Evolutionary conservation across 805 yeast genomes (phyloP).

Genomic region (Kodamaea hsintzibuensis): DNA sequence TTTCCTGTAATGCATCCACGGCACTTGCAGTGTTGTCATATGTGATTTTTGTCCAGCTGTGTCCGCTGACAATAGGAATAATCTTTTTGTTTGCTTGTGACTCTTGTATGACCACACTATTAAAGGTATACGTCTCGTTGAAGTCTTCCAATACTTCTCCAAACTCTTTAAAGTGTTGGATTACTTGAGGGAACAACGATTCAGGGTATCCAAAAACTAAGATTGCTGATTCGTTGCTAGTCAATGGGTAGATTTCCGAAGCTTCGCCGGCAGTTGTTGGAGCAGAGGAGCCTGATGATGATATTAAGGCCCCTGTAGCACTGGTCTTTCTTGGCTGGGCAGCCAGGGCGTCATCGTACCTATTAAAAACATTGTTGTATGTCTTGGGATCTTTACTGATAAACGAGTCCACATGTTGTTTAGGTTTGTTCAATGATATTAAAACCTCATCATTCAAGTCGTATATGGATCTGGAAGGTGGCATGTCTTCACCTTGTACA

Average conservation of each 20-base stretch:
- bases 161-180: slow-evolving; percentile 73
- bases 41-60: slow-evolving; percentile 89
- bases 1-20: slow-evolving; percentile 79
- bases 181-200: slow-evolving; percentile 60
- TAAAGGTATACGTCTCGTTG: slow-evolving; percentile 27
- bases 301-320: not conserved
- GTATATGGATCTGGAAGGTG: slow-evolving; percentile 51
- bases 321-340: slow-evolving; percentile 18
- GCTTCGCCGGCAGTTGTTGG: slow-evolving; percentile 8
- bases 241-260: slow-evolving; percentile 22
- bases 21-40: slow-evolving; percentile 77
- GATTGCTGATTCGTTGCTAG: slow-evolving; percentile 59
- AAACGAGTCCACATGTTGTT: slow-evolving; percentile 39
- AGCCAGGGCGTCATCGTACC: slow-evolving; percentile 16
- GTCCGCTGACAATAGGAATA: slow-evolving; percentile 78
- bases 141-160: slow-evolving; percentile 81
- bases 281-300: not conserved
- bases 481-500: slow-evolving; percentile 40
- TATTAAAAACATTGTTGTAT: slow-evolving; percentile 48
- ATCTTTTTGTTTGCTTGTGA: slow-evolving; percentile 13
- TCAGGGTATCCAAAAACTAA: slow-evolving; percentile 90
- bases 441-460: slow-evolving; percentile 49
- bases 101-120: slow-evolving; percentile 1
- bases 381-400: slow-evolving; percentile 47
- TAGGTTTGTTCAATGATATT: slow-evolving; percentile 36